Percentiles rank a stretch among this genome's conserved stretches.
phyloP scores from a whole-genome alignment of 345 rosid species.

The Eucalyptus camaldulensis region DNA sequence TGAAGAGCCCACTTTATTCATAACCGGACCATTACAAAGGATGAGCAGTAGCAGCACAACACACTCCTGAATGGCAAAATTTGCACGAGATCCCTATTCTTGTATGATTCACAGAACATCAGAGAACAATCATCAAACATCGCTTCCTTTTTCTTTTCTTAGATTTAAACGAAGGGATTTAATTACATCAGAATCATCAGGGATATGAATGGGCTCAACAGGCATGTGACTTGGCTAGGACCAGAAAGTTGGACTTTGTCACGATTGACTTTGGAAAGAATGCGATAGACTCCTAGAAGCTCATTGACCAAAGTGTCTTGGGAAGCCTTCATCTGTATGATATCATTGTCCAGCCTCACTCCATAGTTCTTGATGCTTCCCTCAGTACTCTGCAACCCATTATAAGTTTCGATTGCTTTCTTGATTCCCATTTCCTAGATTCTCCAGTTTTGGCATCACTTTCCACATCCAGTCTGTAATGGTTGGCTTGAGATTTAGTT shows the following conservation, averaged over 20 bases:
- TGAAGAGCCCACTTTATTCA: not conserved
- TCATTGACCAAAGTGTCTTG: not conserved
- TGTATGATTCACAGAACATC: not conserved
- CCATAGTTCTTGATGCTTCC: not conserved
- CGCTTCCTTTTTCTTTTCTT: not conserved
- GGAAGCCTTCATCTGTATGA: not conserved
- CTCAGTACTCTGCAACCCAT: not conserved
- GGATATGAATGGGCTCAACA: not conserved
- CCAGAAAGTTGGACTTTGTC: not conserved
- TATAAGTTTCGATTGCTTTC: not conserved
- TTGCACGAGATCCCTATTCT: not conserved
- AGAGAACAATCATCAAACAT: not conserved
- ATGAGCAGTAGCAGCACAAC: not conserved
- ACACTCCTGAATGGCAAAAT: not conserved
- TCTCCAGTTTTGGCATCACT: not conserved
- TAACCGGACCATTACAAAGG: not conserved
- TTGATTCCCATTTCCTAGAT: not conserved
- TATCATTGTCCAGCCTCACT: not conserved
- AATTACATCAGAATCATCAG: not conserved
- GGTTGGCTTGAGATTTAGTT: not conserved
- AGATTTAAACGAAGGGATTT: not conserved
- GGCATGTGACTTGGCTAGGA: not conserved
- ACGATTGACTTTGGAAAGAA: not conserved
- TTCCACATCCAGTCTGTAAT: not conserved
- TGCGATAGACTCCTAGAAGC: not conserved